Evolutionary conservation across 371 early-diverging fungal species (phyloP).

Genomic region (Mucor indicus): DNA sequence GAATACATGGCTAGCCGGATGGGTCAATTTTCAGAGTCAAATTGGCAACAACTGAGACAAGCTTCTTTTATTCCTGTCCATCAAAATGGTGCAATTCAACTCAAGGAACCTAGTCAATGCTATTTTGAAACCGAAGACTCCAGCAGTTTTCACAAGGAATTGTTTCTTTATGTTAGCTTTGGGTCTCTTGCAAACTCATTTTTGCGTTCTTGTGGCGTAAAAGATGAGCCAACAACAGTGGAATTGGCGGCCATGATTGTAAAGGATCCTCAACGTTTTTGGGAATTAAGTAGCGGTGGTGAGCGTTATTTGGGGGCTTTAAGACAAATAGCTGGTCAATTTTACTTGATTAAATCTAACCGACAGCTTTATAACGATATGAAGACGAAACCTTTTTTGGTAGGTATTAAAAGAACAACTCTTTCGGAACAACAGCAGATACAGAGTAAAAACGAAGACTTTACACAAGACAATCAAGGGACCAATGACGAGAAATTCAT

Average conservation of each 20-base stretch:
- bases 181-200: slow-evolving; percentile 73
- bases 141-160: slow-evolving; percentile 43
- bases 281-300: slow-evolving; percentile 62
- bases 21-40: slow-evolving; percentile 43
- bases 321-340: slow-evolving; percentile 75
- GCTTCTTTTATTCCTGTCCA: slow-evolving; percentile 67
- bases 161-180: slow-evolving; percentile 75
- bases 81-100: slow-evolving; percentile 13
- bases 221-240: slow-evolving; percentile 76
- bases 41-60: slow-evolving; percentile 54
- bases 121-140: slow-evolving; percentile 60
- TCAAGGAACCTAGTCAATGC: slow-evolving; percentile 51
- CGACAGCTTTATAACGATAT: slow-evolving; percentile 54
- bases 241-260: slow-evolving; percentile 76
- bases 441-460: background rate
- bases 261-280: slow-evolving; percentile 66
- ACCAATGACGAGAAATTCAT: slow-evolving; percentile 35
- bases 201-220: slow-evolving; percentile 82
- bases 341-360: slow-evolving; percentile 45
- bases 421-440: slow-evolving; percentile 9
- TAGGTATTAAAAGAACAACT: slow-evolving; percentile 43
- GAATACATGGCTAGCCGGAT: slow-evolving; percentile 70
- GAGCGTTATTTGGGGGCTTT: slow-evolving; percentile 73
- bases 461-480: slow-evolving; percentile 17
- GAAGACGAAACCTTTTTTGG: slow-evolving; percentile 55